Evolutionary conservation across 768 basidiomycete genomes (phyloP).

Genomic region (Amanita brunnescens): DNA sequence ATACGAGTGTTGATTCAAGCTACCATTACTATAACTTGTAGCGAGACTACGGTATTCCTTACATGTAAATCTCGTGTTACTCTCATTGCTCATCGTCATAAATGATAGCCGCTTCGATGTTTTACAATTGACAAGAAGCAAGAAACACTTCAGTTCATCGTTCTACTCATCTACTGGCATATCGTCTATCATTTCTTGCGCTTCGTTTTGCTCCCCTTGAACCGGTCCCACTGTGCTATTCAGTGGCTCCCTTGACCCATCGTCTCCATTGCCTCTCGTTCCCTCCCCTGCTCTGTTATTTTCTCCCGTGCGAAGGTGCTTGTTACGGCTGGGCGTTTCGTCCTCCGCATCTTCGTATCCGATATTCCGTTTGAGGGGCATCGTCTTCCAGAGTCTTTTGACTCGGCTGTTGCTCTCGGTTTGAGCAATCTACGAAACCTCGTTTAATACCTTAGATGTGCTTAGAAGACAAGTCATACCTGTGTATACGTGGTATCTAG

Average conservation of each 20-base stretch:
- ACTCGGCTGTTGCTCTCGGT: not conserved
- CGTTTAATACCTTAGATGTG: not conserved
- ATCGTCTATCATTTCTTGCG: not conserved
- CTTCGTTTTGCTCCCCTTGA: not conserved
- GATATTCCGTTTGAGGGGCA: not conserved
- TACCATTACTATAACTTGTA: too few species aligned
- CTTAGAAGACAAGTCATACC: not conserved
- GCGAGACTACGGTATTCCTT: too few species aligned
- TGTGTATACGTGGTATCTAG: conserved; percentile 9
- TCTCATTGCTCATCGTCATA: too few species aligned
- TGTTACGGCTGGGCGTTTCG: not conserved
- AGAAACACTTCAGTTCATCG: too few species aligned
- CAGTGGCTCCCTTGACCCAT: not conserved
- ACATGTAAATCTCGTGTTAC: too few species aligned
- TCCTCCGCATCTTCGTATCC: not conserved
- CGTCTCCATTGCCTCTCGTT: not conserved
- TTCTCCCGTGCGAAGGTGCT: not conserved
- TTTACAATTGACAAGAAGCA: too few species aligned
- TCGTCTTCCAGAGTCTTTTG: not conserved
- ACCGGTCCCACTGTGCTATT: not conserved
- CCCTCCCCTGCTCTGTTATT: not conserved
- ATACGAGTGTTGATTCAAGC: too few species aligned
- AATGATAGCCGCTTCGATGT: too few species aligned
- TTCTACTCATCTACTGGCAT: not conserved
- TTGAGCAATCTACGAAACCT: not conserved